Evolutionary conservation across 768 basidiomycete species (phyloP).

Genomic region (Lyophyllum semitale): DNA sequence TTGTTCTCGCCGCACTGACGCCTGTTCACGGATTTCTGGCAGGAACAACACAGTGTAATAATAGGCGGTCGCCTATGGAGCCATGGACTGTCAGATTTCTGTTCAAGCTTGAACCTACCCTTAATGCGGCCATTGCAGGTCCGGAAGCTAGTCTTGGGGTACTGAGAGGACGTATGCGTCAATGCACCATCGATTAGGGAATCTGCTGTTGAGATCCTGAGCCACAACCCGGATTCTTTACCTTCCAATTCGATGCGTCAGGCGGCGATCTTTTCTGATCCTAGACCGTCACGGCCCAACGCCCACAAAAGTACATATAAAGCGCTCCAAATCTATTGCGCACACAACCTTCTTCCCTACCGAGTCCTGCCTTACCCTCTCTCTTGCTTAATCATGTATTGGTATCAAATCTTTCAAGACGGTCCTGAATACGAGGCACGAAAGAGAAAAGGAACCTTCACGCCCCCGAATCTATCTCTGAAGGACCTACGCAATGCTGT

Average conservation of each 20-base stretch:
- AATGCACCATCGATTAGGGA: slow-evolving; percentile 9
- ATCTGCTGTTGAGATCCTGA: slow-evolving; percentile 13
- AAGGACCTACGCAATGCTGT: slow-evolving; percentile 50
- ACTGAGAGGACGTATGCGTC: not conserved
- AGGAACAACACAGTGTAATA: not conserved
- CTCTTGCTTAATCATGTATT: slow-evolving; percentile 29
- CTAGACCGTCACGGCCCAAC: slow-evolving; percentile 16
- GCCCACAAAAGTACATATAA: slow-evolving; percentile 13
- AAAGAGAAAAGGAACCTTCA: slow-evolving; percentile 35
- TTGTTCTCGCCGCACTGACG: not conserved
- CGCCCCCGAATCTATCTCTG: slow-evolving; percentile 42
- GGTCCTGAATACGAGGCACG: slow-evolving; percentile 53
- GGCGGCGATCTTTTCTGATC: slow-evolving; percentile 17
- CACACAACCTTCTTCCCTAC: not conserved
- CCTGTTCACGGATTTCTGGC: slow-evolving; percentile 1
- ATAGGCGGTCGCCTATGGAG: not conserved
- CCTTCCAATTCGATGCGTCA: slow-evolving; percentile 17
- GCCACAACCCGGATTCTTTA: slow-evolving; percentile 3
- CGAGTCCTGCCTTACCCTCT: not conserved
- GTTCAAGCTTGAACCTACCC: not conserved
- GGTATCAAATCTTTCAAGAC: slow-evolving; percentile 46
- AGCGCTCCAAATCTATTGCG: slow-evolving; percentile 2
- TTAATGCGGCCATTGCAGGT: not conserved
- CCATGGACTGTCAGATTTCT: not conserved
- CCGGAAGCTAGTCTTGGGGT: not conserved